These are phyloP conservation scores for Umbelopsis ramanniana DNA, from an alignment of 192 early-diverging fungal genomes.

Conservation along the genomic window DNA sequence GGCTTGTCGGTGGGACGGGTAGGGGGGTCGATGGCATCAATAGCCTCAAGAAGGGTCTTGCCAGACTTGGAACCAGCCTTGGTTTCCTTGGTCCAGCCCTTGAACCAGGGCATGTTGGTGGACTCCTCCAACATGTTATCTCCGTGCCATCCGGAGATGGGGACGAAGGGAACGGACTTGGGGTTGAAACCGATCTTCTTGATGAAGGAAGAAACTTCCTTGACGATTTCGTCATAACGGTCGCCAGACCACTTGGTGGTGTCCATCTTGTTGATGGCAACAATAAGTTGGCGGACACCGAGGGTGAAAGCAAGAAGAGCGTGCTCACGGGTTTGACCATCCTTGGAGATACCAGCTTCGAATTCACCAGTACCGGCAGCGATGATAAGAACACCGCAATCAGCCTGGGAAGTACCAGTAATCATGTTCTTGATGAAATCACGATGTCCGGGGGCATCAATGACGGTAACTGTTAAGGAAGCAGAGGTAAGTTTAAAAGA, in stretches of 20 bases:
- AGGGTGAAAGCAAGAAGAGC: constrained; percentile 96
- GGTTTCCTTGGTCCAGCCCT: constrained; percentile 95
- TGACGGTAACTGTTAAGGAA: constrained; percentile 79
- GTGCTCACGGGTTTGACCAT: constrained; percentile 99
- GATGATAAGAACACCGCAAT: constrained; percentile 96
- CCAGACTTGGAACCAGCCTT: constrained; percentile 70
- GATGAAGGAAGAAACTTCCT: constrained; percentile 94
- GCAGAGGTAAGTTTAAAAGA: background rate
- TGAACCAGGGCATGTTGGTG: constrained; percentile 96
- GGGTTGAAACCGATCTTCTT: constrained; percentile 98
- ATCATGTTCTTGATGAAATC: constrained; percentile 99
- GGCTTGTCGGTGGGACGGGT: constrained; percentile 89
- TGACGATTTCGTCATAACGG: constrained; percentile 96
- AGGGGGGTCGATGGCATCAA: constrained; percentile 94
- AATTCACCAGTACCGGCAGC: constrained; percentile 84
- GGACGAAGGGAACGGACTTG: constrained; percentile 90
- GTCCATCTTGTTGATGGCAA: constrained; percentile 99
- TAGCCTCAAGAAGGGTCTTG: constrained; percentile 92
- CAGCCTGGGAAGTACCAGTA: constrained; percentile 97
- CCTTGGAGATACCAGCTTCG: constrained; percentile 98
- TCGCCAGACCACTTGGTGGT: constrained; percentile 91
- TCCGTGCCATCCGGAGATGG: constrained; percentile 98
- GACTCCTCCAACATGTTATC: constrained; percentile 98
- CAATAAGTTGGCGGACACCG: constrained; percentile 97
- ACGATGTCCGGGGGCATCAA: constrained; percentile 98